Percentiles rank a stretch among this genome's conserved stretches.
Conservation (phyloP, 2,329 filamentous ascomycete genomes). For the Sporothrix euskadiensis region DNA sequence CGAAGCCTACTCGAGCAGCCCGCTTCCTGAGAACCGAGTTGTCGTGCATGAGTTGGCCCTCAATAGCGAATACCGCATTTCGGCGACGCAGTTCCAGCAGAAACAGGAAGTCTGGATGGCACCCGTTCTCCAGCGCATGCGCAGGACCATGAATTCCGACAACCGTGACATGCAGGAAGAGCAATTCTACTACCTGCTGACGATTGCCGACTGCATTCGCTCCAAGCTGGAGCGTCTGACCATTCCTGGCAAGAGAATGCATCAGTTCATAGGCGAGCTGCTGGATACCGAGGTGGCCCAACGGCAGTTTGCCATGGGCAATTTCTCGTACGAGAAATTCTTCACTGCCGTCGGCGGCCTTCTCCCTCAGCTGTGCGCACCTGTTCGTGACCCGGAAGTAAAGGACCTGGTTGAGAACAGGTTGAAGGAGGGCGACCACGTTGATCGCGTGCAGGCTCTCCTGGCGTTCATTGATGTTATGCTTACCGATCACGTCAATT, state of each 20-base stretch:
- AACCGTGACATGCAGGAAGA: conserved; percentile 64
- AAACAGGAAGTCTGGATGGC: conserved; percentile 53
- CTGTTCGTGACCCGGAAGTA: conserved; percentile 75
- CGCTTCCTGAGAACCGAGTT: conserved; percentile 70
- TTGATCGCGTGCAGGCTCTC: conserved; percentile 73
- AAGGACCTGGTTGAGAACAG: conserved; percentile 66
- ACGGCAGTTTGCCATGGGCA: conserved; percentile 67
- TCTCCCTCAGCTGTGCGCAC: conserved; percentile 77
- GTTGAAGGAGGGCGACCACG: conserved; percentile 62
- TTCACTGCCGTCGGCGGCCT: conserved; percentile 74
- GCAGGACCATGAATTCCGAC: conserved; percentile 64
- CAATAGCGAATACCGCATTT: conserved; percentile 74
- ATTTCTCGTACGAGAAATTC: conserved; percentile 79
- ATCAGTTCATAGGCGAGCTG: conserved; percentile 72
- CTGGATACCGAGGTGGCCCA: conserved; percentile 71
- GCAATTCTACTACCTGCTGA: conserved; percentile 66
- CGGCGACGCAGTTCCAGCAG: conserved; percentile 59
- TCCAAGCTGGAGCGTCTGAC: conserved; percentile 72
- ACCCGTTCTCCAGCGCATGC: conserved; percentile 59
- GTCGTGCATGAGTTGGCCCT: conserved; percentile 79
- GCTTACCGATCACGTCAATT: conserved; percentile 80
- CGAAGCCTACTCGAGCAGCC: conserved; percentile 36
- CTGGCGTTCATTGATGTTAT: conserved; percentile 75
- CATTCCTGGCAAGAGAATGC: conserved; percentile 69
- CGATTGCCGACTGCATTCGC: conserved; percentile 69